These are phyloP conservation scores for Psidium guajava DNA, from an alignment of 345 rosid genomes.

Conservation along the genomic window DNA sequence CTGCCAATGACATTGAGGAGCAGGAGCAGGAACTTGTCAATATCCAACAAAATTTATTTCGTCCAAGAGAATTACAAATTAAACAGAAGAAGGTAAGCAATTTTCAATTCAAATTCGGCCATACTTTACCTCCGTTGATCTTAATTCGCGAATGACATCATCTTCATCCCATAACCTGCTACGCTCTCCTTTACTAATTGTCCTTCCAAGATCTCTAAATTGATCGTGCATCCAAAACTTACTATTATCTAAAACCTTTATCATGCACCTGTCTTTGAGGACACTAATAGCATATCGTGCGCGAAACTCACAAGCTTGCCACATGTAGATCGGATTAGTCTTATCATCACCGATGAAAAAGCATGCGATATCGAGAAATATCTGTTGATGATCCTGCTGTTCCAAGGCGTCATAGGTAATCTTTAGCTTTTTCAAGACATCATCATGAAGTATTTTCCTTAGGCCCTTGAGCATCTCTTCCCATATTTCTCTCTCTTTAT, in stretches of 20 bases:
- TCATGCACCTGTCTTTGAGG: neutral
- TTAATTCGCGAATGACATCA: rapidly evolving
- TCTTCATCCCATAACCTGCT: rapidly evolving
- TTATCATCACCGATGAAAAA: rapidly evolving
- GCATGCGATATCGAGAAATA: neutral
- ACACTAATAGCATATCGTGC: rapidly evolving
- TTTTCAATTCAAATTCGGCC: neutral
- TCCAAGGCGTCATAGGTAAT: neutral
- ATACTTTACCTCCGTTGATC: neutral
- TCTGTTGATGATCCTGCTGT: rapidly evolving
- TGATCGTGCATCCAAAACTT: neutral
- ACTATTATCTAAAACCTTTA: rapidly evolving
- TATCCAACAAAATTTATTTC: neutral
- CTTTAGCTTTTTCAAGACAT: rapidly evolving
- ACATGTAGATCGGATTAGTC: rapidly evolving
- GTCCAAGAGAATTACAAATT: neutral
- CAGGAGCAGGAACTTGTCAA: neutral
- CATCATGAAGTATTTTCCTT: rapidly evolving
- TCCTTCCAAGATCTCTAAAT: neutral
- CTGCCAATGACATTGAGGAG: neutral
- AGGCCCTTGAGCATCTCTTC: rapidly evolving
- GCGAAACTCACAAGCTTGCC: rapidly evolving
- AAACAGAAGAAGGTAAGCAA: neutral
- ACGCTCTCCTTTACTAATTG: rapidly evolving
- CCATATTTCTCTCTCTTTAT: rapidly evolving